A percentile compares a stretch with the other conserved stretches of the same genome.
These are phyloP conservation scores for Didymella exigua DNA, from an alignment of 2,329 filamentous ascomycete genomes.

Conservation along the genomic window DNA sequence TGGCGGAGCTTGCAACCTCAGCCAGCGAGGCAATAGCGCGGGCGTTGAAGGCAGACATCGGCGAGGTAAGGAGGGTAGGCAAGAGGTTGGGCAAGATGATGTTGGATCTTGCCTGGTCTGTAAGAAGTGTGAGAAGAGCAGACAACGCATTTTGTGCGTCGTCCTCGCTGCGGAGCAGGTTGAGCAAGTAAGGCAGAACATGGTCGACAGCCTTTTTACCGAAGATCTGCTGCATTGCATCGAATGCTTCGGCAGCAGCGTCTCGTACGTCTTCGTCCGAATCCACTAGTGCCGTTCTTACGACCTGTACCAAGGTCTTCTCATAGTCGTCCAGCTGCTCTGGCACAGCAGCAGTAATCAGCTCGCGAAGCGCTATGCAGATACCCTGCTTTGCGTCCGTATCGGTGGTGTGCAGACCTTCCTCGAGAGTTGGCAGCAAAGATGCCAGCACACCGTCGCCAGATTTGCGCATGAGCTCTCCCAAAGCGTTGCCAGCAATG, in stretches of 20 bases:
- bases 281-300: slow-evolving; percentile 90
- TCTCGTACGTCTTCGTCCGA: slow-evolving; percentile 88
- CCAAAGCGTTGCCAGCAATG: slow-evolving; percentile 95
- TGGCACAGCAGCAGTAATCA: slow-evolving; percentile 85
- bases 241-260: slow-evolving; percentile 95
- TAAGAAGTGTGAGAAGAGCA: slow-evolving; percentile 90
- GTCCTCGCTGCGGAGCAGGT: slow-evolving; percentile 81
- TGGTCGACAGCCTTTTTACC: slow-evolving; percentile 96
- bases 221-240: slow-evolving; percentile 88
- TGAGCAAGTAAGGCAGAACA: slow-evolving; percentile 89
- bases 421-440: slow-evolving; percentile 87
- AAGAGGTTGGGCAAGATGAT: slow-evolving; percentile 96
- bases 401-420: slow-evolving; percentile 88
- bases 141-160: slow-evolving; percentile 91
- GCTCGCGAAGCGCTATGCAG: slow-evolving; percentile 91
- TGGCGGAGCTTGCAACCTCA: slow-evolving; percentile 84
- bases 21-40: slow-evolving; percentile 91
- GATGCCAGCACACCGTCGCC: slow-evolving; percentile 90
- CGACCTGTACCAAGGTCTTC: slow-evolving; percentile 91
- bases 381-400: slow-evolving; percentile 96
- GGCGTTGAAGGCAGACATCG: slow-evolving; percentile 93
- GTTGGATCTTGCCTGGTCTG: slow-evolving; percentile 90
- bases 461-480: slow-evolving; percentile 95
- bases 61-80: slow-evolving; percentile 85
- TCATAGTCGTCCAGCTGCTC: slow-evolving; percentile 94